These are phyloP conservation scores for Euphorbia tirucalli DNA, from an alignment of 345 rosid species.

Conservation along the genomic window DNA sequence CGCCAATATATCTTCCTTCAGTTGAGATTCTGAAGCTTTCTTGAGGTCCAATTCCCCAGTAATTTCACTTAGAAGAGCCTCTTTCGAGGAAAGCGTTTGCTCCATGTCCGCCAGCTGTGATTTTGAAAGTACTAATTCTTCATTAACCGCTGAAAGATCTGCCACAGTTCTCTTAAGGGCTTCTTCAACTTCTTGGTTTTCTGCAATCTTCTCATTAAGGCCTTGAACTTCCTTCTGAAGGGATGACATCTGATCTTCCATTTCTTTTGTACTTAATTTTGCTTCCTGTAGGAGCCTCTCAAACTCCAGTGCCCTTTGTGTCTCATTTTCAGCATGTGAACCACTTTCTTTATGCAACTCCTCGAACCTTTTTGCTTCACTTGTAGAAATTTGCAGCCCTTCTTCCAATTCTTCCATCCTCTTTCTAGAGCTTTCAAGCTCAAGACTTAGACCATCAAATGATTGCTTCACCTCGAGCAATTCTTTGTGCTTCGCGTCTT, in stretches of 20 bases:
- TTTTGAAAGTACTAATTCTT: slow-evolving; percentile 60
- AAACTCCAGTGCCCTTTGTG: slow-evolving; percentile 68
- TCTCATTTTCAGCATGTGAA: slow-evolving; percentile 73
- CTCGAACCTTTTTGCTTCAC: slow-evolving; percentile 71
- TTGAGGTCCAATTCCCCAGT: slow-evolving; percentile 57
- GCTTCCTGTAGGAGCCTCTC: slow-evolving; percentile 67
- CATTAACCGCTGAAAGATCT: slow-evolving; percentile 63
- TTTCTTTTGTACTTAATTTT: slow-evolving; percentile 49
- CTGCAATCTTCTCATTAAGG: slow-evolving; percentile 58
- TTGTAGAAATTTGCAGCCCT: slow-evolving; percentile 52
- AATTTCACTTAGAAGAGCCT: slow-evolving; percentile 51
- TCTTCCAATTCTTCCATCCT: slow-evolving; percentile 61
- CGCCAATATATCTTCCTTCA: slow-evolving; percentile 53
- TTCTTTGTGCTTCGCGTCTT: slow-evolving; percentile 72
- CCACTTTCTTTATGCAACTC: slow-evolving; percentile 77
- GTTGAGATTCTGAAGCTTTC: slow-evolving; percentile 62
- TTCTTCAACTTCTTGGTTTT: slow-evolving; percentile 64
- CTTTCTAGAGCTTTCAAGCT: slow-evolving; percentile 63
- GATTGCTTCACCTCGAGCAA: slow-evolving; percentile 70
- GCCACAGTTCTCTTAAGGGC: slow-evolving; percentile 57
- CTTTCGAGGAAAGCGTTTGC: slow-evolving; percentile 61
- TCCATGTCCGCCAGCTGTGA: slow-evolving; percentile 55
- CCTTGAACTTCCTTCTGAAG: slow-evolving; percentile 70
- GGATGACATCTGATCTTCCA: slow-evolving; percentile 58
- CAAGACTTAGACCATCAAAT: slow-evolving; percentile 57